phyloP scores from a whole-genome alignment of 2,329 filamentous ascomycete genomes.

The Neonectria sp. region DNA sequence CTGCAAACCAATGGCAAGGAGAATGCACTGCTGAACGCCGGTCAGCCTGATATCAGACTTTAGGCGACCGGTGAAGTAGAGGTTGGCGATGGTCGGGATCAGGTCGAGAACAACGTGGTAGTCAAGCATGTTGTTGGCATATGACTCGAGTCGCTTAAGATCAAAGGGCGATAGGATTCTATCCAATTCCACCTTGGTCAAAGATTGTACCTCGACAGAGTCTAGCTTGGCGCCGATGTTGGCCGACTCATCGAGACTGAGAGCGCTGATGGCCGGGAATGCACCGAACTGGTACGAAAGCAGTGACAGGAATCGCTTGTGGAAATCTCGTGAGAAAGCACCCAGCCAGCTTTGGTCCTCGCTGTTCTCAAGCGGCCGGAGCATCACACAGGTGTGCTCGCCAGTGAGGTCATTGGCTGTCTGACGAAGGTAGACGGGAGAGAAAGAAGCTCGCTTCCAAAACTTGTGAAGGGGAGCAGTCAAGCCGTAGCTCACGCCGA shows the following conservation, averaged over 20 bases:
- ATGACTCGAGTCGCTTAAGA: conserved; percentile 93
- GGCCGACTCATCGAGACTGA: conserved; percentile 91
- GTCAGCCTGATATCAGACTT: conserved; percentile 77
- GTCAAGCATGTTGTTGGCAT: conserved; percentile 97
- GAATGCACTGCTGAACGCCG: conserved; percentile 87
- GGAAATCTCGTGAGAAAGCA: conserved; percentile 93
- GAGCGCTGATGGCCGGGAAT: conserved; percentile 83
- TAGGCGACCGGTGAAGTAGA: conserved; percentile 89
- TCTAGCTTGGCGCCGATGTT: conserved; percentile 80
- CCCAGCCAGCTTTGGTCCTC: conserved; percentile 89
- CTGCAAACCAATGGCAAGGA: conserved; percentile 93
- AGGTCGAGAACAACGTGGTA: conserved; percentile 98
- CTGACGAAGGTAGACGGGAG: conserved; percentile 93
- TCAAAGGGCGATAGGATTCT: conserved; percentile 89
- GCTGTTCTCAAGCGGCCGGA: conserved; percentile 79
- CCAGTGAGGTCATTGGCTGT: conserved; percentile 97
- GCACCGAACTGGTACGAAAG: conserved; percentile 93
- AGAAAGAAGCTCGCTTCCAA: conserved; percentile 92
- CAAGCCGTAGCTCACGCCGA: conserved; percentile 95
- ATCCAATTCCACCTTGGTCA: conserved; percentile 85
- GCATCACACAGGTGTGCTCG: conserved; percentile 98
- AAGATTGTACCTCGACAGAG: conserved; percentile 60
- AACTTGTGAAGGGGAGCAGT: conserved; percentile 92
- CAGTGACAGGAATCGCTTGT: conserved; percentile 90
- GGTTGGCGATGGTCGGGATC: conserved; percentile 83